Conservation (phyloP, 108 stramenopile species). For the Pseudonitzschia pungens region DNA sequence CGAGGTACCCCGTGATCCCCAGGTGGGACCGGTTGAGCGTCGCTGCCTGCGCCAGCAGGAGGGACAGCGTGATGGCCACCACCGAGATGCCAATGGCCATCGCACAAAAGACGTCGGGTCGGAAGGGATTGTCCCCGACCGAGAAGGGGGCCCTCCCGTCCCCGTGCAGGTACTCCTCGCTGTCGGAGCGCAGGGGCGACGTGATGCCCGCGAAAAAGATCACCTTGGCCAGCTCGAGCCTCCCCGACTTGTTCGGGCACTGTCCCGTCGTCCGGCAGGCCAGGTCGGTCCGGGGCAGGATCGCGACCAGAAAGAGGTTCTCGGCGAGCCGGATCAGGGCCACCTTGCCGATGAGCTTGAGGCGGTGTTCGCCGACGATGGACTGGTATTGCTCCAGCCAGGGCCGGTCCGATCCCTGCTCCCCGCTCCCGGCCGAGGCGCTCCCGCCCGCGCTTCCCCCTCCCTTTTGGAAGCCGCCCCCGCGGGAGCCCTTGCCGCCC, state of each 20-base stretch:
- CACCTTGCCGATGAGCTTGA: conserved; percentile 53
- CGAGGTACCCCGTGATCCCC: conserved; percentile 68
- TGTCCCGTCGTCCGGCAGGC: conserved; percentile 63
- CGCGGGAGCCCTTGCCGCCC: neutral
- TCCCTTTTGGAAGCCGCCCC: neutral
- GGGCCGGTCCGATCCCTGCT: conserved; percentile 42
- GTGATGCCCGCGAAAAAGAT: conserved; percentile 55
- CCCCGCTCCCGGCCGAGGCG: conserved; percentile 5
- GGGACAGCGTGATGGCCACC: conserved; percentile 34
- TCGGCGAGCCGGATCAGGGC: conserved; percentile 51
- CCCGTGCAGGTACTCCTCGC: conserved; percentile 9
- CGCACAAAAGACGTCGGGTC: conserved; percentile 39
- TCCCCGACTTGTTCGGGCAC: conserved; percentile 47
- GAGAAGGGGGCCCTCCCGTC: conserved; percentile 27
- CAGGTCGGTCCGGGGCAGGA: conserved; percentile 56
- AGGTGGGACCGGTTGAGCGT: conserved; percentile 68
- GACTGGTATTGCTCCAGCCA: conserved; percentile 69
- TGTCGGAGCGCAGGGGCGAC: conserved; percentile 31
- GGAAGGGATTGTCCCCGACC: conserved; percentile 24
- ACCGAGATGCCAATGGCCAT: conserved; percentile 43
- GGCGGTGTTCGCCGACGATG: conserved; percentile 65
- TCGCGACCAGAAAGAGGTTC: conserved; percentile 47
- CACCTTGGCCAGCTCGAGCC: conserved; percentile 46
- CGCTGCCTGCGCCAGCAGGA: conserved; percentile 59
- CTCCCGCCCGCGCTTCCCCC: neutral